Conservation (phyloP, 2,329 filamentous ascomycete genomes). For the Clarireedia homoeocarpa region DNA sequence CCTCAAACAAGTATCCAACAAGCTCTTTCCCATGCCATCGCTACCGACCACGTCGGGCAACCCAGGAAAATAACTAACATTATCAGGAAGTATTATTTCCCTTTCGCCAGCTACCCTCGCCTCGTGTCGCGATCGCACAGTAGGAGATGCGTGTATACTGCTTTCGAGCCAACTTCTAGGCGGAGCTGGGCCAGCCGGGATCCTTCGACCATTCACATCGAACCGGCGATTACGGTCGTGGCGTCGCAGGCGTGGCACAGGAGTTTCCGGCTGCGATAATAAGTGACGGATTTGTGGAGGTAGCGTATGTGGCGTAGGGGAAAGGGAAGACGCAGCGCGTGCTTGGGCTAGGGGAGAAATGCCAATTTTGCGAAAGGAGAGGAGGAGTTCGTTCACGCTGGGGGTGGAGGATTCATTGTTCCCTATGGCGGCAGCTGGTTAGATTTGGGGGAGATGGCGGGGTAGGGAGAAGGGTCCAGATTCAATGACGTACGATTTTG, state of each 20-base stretch:
- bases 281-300: slow-evolving; percentile 52
- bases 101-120: neutral
- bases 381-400: slow-evolving; percentile 53
- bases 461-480: slow-evolving; percentile 6
- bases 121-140: neutral
- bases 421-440: slow-evolving; percentile 11
- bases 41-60: slow-evolving; percentile 20
- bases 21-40: slow-evolving; percentile 4
- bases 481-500: slow-evolving; percentile 14
- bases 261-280: slow-evolving; percentile 51
- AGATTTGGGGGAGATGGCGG: neutral
- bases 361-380: slow-evolving; percentile 44
- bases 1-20: slow-evolving; percentile 45
- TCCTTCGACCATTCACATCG: slow-evolving; percentile 41
- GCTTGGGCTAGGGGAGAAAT: slow-evolving; percentile 20
- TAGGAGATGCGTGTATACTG: slow-evolving; percentile 25
- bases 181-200: slow-evolving; percentile 51
- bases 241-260: slow-evolving; percentile 40
- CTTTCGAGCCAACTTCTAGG: slow-evolving; percentile 48
- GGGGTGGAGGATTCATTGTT: slow-evolving; percentile 29
- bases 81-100: slow-evolving; percentile 25
- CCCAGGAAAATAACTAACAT: slow-evolving; percentile 32
- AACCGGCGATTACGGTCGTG: slow-evolving; percentile 31
- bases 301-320: slow-evolving; percentile 39
- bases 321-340: slow-evolving; percentile 14